phyloP scores from a whole-genome alignment of 2,329 filamentous ascomycete genomes.

The Xylaria sp. region DNA sequence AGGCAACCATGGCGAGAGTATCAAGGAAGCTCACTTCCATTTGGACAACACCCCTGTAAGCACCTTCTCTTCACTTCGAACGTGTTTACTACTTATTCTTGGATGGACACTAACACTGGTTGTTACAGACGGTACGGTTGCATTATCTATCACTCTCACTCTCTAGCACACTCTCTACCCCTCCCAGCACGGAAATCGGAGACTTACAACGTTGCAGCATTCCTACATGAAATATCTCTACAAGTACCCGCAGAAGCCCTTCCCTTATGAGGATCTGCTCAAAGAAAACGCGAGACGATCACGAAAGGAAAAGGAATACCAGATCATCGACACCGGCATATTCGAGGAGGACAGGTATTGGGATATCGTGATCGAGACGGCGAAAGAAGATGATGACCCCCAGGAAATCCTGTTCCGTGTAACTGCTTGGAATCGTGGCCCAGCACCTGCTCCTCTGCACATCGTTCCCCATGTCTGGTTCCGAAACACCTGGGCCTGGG shows the following conservation, averaged over 20 bases:
- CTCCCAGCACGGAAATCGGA: background rate
- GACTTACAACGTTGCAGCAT: slow-evolving; percentile 53
- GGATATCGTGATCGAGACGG: slow-evolving; percentile 95
- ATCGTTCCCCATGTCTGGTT: slow-evolving; percentile 96
- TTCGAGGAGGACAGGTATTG: slow-evolving; percentile 91
- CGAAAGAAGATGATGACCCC: slow-evolving; percentile 86
- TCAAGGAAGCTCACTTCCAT: slow-evolving; percentile 97
- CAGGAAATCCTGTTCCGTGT: slow-evolving; percentile 91
- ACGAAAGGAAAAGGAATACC: slow-evolving; percentile 79
- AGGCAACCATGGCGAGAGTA: slow-evolving; percentile 92
- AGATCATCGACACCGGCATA: slow-evolving; percentile 79
- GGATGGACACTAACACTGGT: slow-evolving; percentile 13
- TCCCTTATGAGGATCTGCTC: slow-evolving; percentile 85
- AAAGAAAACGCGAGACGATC: slow-evolving; percentile 74
- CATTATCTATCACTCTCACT: background rate
- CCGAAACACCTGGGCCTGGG: slow-evolving; percentile 96
- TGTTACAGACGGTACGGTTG: slow-evolving; percentile 20
- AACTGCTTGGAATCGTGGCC: slow-evolving; percentile 92
- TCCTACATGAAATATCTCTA: slow-evolving; percentile 99
- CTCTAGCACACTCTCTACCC: background rate
- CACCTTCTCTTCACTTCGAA: slow-evolving; percentile 10
- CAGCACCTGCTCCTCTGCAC: slow-evolving; percentile 83
- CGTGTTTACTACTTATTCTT: background rate
- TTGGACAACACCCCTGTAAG: slow-evolving; percentile 81
- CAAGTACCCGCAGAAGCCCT: slow-evolving; percentile 89